These are phyloP conservation scores for Neurospora sp. DNA, from an alignment of 495 filamentous ascomycete genomes.

Conservation along the genomic window DNA sequence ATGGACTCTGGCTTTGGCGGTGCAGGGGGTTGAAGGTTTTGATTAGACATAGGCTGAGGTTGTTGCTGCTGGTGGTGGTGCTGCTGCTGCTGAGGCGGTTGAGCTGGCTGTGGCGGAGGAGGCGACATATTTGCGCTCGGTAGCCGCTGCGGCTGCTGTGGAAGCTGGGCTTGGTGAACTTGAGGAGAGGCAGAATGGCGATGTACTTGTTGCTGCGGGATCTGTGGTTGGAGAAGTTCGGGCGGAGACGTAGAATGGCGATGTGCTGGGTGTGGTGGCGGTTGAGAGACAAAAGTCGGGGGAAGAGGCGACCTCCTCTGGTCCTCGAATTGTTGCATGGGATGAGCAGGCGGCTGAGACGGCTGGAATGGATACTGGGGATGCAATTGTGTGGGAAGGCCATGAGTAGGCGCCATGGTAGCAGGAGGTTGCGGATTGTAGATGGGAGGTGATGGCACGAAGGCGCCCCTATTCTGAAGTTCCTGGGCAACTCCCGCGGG, in stretches of 20 bases:
- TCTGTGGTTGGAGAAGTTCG: slow-evolving; percentile 31
- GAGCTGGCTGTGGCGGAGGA: slow-evolving; percentile 18
- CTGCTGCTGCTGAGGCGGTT: slow-evolving; percentile 18
- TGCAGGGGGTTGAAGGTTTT: slow-evolving; percentile 26
- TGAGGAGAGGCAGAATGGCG: slow-evolving; percentile 36
- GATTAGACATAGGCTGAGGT: slow-evolving; percentile 11
- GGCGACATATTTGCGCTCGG: slow-evolving; percentile 23
- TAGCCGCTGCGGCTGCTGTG: slow-evolving; percentile 23
- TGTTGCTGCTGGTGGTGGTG: slow-evolving; percentile 23
- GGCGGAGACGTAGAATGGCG: slow-evolving; percentile 24
- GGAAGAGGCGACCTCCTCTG: slow-evolving; percentile 52
- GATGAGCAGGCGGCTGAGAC: slow-evolving; percentile 25
- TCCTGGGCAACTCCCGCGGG: slow-evolving; percentile 4
- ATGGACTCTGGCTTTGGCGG: slow-evolving; percentile 34
- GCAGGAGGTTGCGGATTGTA: slow-evolving; percentile 63
- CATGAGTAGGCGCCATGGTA: slow-evolving; percentile 35
- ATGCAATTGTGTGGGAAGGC: slow-evolving; percentile 38
- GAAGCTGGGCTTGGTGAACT: slow-evolving; percentile 24
- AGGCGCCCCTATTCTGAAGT: slow-evolving; percentile 58
- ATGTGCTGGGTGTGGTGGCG: slow-evolving; percentile 7
- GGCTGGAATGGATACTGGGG: slow-evolving; percentile 36
- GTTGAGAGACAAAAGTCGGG: slow-evolving; percentile 43
- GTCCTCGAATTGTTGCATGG: slow-evolving; percentile 57
- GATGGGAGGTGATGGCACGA: slow-evolving; percentile 76
- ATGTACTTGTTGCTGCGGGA: slow-evolving; percentile 41